Evolutionary conservation across 2,329 filamentous ascomycete species (phyloP).

Genomic region (Lecanosticta acicola): DNA sequence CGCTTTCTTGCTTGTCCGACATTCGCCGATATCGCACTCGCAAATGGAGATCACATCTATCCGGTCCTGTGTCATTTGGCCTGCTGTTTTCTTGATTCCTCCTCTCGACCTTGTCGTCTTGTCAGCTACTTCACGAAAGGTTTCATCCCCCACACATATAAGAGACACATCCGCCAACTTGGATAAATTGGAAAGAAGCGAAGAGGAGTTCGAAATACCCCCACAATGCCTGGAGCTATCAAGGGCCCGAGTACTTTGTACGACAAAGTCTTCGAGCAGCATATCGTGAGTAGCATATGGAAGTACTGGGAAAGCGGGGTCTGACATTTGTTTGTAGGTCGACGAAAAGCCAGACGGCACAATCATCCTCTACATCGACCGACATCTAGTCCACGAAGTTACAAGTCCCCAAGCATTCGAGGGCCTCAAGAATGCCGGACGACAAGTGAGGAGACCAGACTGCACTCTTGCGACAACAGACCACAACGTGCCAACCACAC

Average conservation of each 20-base stretch:
- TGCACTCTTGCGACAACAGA: constrained; percentile 96
- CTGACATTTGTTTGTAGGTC: constrained; percentile 38
- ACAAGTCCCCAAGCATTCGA: constrained; percentile 99
- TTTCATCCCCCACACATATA: background rate
- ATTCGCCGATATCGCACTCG: background rate
- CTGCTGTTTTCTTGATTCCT: background rate
- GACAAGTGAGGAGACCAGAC: constrained; percentile 85
- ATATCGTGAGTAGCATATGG: constrained; percentile 53
- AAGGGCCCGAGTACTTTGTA: constrained; percentile 48
- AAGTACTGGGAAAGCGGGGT: background rate
- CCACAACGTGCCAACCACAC: constrained; percentile 91
- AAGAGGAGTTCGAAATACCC: background rate
- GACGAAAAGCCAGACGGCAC: constrained; percentile 94
- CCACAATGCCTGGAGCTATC: constrained; percentile 30
- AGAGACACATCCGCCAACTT: background rate
- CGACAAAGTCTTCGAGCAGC: constrained; percentile 93
- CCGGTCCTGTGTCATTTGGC: background rate
- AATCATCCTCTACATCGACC: constrained; percentile 86
- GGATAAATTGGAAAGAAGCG: background rate
- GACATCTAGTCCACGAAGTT: constrained; percentile 96
- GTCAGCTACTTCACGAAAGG: background rate
- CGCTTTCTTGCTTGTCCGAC: background rate
- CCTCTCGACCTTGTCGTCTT: background rate
- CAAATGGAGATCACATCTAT: background rate
- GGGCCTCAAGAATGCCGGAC: constrained; percentile 80